Percentiles rank a stretch among this genome's conserved stretches.
These are phyloP conservation scores for Phytophthora hybrid DNA, from an alignment of 352 stramenopile species.

Conservation along the genomic window DNA sequence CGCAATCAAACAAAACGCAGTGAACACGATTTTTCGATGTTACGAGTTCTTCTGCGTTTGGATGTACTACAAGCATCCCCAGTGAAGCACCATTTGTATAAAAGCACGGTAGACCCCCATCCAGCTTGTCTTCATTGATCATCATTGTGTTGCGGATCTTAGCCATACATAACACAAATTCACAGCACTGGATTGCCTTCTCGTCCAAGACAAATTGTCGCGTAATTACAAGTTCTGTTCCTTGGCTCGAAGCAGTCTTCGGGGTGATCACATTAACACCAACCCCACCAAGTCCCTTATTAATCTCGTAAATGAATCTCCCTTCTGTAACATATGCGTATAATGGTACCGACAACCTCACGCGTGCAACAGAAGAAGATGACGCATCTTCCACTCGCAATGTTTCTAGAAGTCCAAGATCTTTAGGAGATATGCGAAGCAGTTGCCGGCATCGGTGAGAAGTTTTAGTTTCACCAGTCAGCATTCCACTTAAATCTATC, in stretches of 20 bases:
- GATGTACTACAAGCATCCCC: constrained; percentile 31
- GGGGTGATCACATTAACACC: constrained; percentile 51
- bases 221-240: constrained; percentile 26
- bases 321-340: constrained; percentile 63
- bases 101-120: constrained; percentile 34
- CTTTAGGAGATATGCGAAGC: constrained; percentile 35
- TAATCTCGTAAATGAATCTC: constrained; percentile 62
- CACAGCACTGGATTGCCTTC: constrained; percentile 33
- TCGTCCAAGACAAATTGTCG: constrained; percentile 51
- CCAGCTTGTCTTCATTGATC: constrained; percentile 7
- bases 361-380: background rate
- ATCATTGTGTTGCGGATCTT: constrained; percentile 18
- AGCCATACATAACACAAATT: constrained; percentile 17
- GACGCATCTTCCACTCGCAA: constrained; percentile 13
- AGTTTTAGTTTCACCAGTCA: constrained; percentile 1
- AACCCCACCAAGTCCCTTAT: constrained; percentile 46
- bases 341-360: constrained; percentile 13
- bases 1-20: constrained; percentile 61
- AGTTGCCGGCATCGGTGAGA: constrained; percentile 23
- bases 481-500: constrained; percentile 18
- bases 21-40: constrained; percentile 35
- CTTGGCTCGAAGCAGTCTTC: constrained; percentile 10
- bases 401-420: constrained; percentile 31
- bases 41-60: background rate
- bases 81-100: constrained; percentile 44